Evolutionary conservation across 148 eudicot genomes (phyloP).

Genomic region (Spergularia marina): DNA sequence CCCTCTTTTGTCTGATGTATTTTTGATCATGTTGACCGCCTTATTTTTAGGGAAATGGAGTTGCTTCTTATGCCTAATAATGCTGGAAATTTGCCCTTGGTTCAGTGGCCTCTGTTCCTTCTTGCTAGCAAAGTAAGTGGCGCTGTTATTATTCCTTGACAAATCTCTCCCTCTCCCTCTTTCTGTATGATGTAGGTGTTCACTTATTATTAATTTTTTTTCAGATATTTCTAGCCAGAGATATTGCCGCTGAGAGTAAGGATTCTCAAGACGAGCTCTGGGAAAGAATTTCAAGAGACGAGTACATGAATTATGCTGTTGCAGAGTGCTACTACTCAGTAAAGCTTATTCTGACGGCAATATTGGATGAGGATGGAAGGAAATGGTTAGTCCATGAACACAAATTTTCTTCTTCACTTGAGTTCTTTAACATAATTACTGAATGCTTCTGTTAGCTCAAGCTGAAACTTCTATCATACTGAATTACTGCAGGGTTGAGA

Average conservation of each 20-base stretch:
- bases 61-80: conserved; percentile 90
- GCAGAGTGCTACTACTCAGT: conserved; percentile 66
- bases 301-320: conserved; percentile 96
- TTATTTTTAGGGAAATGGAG: conserved; percentile 71
- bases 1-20: conserved; percentile 10
- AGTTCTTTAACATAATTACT: neutral
- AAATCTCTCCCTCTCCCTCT: neutral
- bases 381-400: conserved; percentile 55
- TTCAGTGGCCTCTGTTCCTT: conserved; percentile 99
- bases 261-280: conserved; percentile 81
- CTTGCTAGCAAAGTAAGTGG: conserved; percentile 85
- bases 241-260: conserved; percentile 72
- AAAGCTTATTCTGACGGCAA: conserved; percentile 59
- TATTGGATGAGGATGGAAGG: conserved; percentile 82
- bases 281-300: conserved; percentile 89
- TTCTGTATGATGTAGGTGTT: neutral
- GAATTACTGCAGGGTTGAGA: conserved; percentile 68
- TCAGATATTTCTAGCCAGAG: conserved; percentile 87
- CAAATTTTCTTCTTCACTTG: neutral
- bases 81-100: conserved; percentile 67
- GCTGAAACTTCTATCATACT: conserved; percentile 6
- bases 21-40: conserved; percentile 1
- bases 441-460: neutral
- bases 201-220: conserved; percentile 7
- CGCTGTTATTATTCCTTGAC: conserved; percentile 2